Conservation (phyloP, 768 basidiomycete genomes). For the Mycena pura region DNA sequence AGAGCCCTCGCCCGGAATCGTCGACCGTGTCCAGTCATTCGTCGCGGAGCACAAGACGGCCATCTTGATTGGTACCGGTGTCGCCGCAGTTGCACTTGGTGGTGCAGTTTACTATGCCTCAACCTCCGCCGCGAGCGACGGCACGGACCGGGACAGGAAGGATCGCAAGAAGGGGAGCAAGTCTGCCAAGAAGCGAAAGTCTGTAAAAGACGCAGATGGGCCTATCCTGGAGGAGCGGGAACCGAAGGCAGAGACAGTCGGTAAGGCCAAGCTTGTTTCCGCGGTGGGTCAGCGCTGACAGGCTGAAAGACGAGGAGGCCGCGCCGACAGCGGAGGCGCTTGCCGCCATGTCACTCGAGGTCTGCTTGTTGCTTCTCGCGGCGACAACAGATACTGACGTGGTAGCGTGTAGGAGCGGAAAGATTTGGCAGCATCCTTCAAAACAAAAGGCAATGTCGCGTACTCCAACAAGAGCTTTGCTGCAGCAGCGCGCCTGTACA, state of each 20-base stretch:
- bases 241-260: slow-evolving; percentile 42
- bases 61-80: slow-evolving; percentile 75
- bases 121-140: slow-evolving; percentile 49
- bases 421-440: slow-evolving; percentile 66
- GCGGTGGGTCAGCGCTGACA: slow-evolving; percentile 24
- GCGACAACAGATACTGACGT: slow-evolving; percentile 9
- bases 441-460: slow-evolving; percentile 73
- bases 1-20: slow-evolving; percentile 33
- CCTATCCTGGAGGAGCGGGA: slow-evolving; percentile 83
- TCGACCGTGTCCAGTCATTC: slow-evolving; percentile 72
- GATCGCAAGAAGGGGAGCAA: slow-evolving; percentile 49
- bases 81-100: slow-evolving; percentile 73
- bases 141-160: slow-evolving; percentile 39
- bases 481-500: slow-evolving; percentile 70
- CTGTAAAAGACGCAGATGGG: slow-evolving; percentile 64
- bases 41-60: slow-evolving; percentile 81
- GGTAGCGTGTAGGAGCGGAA: slow-evolving; percentile 60
- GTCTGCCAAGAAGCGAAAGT: slow-evolving; percentile 61
- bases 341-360: slow-evolving; percentile 64
- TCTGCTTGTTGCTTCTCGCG: slow-evolving; percentile 33
- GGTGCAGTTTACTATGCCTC: slow-evolving; percentile 81
- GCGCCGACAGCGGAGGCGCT: slow-evolving; percentile 58
- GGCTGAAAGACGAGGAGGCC: slow-evolving; percentile 48
- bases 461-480: slow-evolving; percentile 69
- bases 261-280: slow-evolving; percentile 13